Evolutionary conservation across 2,329 filamentous ascomycete species (phyloP).

Genomic region (Cryphonectria carpinicola): DNA sequence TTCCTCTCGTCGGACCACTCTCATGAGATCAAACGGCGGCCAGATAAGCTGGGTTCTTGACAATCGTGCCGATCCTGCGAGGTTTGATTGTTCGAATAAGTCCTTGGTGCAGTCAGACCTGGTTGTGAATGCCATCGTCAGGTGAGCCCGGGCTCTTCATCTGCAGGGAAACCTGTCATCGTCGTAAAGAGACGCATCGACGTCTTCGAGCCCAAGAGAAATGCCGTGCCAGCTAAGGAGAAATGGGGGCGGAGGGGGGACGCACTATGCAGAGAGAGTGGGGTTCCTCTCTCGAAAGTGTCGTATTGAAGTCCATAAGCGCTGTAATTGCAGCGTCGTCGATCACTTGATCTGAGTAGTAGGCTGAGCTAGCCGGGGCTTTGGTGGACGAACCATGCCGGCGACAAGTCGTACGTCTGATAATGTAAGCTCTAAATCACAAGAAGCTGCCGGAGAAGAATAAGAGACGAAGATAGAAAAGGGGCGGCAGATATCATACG

Average conservation of each 20-base stretch:
- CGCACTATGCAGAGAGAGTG: not conserved
- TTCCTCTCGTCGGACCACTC: not conserved
- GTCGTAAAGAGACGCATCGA: not conserved
- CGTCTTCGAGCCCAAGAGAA: not conserved
- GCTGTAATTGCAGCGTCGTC: not conserved
- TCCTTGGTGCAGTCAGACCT: not conserved
- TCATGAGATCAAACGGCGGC: not conserved
- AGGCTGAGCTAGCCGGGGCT: not conserved
- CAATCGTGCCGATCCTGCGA: constrained; percentile 6
- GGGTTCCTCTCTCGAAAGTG: not conserved
- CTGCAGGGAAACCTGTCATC: not conserved
- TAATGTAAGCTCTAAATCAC: not conserved
- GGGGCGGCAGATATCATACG: not conserved
- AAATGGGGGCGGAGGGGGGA: no score
- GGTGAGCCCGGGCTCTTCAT: not conserved
- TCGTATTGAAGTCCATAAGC: not conserved
- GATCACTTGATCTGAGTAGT: not conserved
- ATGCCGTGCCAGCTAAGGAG: not conserved
- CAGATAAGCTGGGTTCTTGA: constrained; percentile 1
- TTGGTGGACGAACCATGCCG: not conserved
- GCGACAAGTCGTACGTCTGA: constrained; percentile 12
- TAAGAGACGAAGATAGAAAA: not conserved
- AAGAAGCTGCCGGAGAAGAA: not conserved
- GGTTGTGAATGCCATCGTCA: constrained; percentile 3
- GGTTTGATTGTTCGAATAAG: not conserved